Percentiles rank a stretch among this genome's conserved stretches.
Evolutionary conservation across 2,329 filamentous ascomycete species (phyloP).

Genomic region (Colletotrichum tanaceti): DNA sequence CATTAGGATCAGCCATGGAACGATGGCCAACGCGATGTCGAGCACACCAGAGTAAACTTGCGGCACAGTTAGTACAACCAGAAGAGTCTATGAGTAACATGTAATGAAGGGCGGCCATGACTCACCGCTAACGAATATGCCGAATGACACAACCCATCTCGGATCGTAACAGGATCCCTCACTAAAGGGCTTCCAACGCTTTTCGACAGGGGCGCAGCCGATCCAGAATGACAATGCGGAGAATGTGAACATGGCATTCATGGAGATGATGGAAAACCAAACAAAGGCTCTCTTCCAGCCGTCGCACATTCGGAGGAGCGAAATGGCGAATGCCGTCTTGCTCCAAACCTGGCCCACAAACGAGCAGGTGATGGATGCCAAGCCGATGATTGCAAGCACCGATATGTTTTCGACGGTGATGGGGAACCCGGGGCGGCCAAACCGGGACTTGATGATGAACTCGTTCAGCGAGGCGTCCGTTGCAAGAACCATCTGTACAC

Average conservation of each 20-base stretch:
- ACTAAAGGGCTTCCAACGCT: conserved; percentile 40
- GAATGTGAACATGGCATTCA: conserved; percentile 45
- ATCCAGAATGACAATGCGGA: conserved; percentile 43
- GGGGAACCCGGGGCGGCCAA: conserved; percentile 30
- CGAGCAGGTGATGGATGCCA: conserved; percentile 45
- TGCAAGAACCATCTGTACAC: conserved; percentile 15
- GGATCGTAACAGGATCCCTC: conserved; percentile 35
- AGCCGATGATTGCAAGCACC: conserved; percentile 34
- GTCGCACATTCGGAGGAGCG: conserved; percentile 48
- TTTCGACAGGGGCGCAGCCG: conserved; percentile 42
- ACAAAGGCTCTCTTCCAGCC: conserved; percentile 45
- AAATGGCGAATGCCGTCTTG: conserved; percentile 54
- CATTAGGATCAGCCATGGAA: conserved; percentile 54
- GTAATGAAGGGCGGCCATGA: too few relatives aligned
- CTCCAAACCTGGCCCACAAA: conserved; percentile 51
- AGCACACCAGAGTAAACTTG: conserved; percentile 47
- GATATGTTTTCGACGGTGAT: conserved; percentile 20
- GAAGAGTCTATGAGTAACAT: too few relatives aligned
- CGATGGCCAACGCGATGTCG: conserved; percentile 52
- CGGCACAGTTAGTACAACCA: conserved; percentile 9
- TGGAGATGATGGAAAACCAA: conserved; percentile 49
- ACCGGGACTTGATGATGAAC: conserved; percentile 38
- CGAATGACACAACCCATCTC: conserved; percentile 33
- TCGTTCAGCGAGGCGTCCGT: conserved; percentile 32
- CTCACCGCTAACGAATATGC: conserved; percentile 37